Percentiles rank a stretch among this genome's conserved stretches.
phyloP scores from a whole-genome alignment of 2,329 filamentous ascomycete species.

The Xylariaceae sp. region DNA sequence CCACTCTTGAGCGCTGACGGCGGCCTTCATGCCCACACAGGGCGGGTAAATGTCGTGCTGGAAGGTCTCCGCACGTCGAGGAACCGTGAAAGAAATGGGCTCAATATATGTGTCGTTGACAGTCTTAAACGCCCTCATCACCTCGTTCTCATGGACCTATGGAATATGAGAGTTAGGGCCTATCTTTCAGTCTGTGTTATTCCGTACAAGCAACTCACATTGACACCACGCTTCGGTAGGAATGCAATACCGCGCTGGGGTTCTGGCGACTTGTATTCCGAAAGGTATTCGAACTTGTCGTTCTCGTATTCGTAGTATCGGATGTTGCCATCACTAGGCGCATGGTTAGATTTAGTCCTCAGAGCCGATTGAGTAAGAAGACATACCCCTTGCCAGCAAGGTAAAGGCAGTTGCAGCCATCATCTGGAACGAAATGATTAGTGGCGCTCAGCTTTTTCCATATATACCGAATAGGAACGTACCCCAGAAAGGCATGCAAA shows the following conservation, averaged over 20 bases:
- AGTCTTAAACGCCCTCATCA: slow-evolving; percentile 95
- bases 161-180: slow-evolving; percentile 6
- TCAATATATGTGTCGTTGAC: slow-evolving; percentile 93
- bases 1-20: slow-evolving; percentile 77
- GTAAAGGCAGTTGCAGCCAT: slow-evolving; percentile 91
- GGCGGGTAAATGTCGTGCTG: slow-evolving; percentile 97
- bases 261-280: slow-evolving; percentile 94
- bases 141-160: slow-evolving; percentile 87
- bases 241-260: slow-evolving; percentile 94
- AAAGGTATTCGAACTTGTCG: slow-evolving; percentile 96
- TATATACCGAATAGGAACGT: slow-evolving; percentile 22
- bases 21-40: slow-evolving; percentile 71
- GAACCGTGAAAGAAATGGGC: slow-evolving; percentile 95
- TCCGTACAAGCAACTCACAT: slow-evolving; percentile 47
- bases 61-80: slow-evolving; percentile 87
- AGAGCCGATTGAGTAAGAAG: background rate
- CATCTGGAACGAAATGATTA: slow-evolving; percentile 49
- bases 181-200: background rate
- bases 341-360: slow-evolving; percentile 24
- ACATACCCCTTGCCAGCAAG: slow-evolving; percentile 92
- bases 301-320: slow-evolving; percentile 98
- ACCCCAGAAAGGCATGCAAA: slow-evolving; percentile 99
- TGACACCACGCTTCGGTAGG: slow-evolving; percentile 89
- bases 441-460: background rate
- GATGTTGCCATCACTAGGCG: slow-evolving; percentile 84